A percentile compares a stretch with the other conserved stretches of the same genome.
Evolutionary conservation across 1,284 basidiomycete species (phyloP).

Genomic region (Ceratobasidium sp.): DNA sequence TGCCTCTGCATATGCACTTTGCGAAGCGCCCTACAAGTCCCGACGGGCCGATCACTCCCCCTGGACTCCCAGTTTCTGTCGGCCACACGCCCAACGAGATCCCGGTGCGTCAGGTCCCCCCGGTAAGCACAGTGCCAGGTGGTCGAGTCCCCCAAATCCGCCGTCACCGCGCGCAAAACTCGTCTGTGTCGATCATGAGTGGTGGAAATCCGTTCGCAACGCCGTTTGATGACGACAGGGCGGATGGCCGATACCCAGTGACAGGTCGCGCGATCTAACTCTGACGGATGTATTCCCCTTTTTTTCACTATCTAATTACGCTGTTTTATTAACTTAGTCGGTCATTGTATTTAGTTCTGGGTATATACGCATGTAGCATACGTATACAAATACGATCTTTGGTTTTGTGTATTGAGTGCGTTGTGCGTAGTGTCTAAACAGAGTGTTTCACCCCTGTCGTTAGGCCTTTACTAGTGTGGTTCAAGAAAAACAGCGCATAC

Average conservation of each 20-base stretch:
- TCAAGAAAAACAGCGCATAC: no score
- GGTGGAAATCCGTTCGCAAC: conserved; percentile 67
- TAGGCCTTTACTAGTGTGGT: no score
- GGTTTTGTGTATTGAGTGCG: background rate
- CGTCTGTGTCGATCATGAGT: conserved; percentile 48
- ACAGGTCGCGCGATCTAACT: conserved; percentile 19
- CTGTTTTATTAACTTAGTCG: background rate
- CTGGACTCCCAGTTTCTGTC: conserved; percentile 44
- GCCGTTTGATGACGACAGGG: conserved; percentile 73
- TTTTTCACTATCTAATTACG: background rate
- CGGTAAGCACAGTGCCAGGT: conserved; percentile 38
- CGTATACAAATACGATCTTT: conserved; percentile 23
- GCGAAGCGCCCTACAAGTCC: conserved; percentile 28
- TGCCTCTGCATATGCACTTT: conserved; percentile 11
- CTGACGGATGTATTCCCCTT: background rate
- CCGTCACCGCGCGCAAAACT: conserved; percentile 56
- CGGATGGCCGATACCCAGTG: background rate
- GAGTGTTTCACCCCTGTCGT: no score
- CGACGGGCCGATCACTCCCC: conserved; percentile 39
- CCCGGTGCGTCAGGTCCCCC: conserved; percentile 48
- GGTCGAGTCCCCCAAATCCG: conserved; percentile 1
- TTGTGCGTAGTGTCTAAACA: no score
- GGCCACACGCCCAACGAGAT: conserved; percentile 40
- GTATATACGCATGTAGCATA: conserved; percentile 6
- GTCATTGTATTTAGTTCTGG: background rate